Conservation (phyloP, 2,329 filamentous ascomycete genomes). For the Juglanconis sp. region DNA sequence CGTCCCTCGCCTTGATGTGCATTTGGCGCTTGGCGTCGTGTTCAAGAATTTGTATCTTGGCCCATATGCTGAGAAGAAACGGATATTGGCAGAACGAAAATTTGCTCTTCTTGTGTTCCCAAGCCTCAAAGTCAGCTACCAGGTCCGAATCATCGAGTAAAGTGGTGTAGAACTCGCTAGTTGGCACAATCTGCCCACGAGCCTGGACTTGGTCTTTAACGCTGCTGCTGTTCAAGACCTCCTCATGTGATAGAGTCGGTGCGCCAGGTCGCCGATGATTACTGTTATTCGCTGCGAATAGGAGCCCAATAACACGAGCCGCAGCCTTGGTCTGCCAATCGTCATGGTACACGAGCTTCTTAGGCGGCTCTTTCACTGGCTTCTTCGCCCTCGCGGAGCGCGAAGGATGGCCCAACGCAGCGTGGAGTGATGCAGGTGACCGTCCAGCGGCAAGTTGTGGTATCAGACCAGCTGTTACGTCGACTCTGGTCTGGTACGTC, state of each 20-base stretch:
- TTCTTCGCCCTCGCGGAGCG: slow-evolving; percentile 44
- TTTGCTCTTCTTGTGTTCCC: slow-evolving; percentile 71
- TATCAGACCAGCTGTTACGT: slow-evolving; percentile 65
- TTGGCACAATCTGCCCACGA: slow-evolving; percentile 68
- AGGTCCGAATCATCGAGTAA: slow-evolving; percentile 84
- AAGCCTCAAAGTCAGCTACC: slow-evolving; percentile 80
- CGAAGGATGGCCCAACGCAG: slow-evolving; percentile 61
- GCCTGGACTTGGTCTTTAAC: slow-evolving; percentile 40
- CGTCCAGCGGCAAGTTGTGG: slow-evolving; percentile 68
- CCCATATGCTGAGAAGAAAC: slow-evolving; percentile 86
- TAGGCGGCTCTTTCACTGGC: slow-evolving; percentile 47
- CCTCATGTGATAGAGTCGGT: slow-evolving; percentile 15
- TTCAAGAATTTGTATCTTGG: slow-evolving; percentile 87
- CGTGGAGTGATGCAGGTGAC: slow-evolving; percentile 69
- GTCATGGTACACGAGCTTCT: slow-evolving; percentile 65
- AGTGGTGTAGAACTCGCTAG: slow-evolving; percentile 84
- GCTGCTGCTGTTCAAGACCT: slow-evolving; percentile 32
- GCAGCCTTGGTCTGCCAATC: slow-evolving; percentile 89
- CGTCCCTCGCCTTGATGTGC: slow-evolving; percentile 82
- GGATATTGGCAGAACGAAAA: slow-evolving; percentile 93
- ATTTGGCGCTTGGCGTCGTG: slow-evolving; percentile 86
- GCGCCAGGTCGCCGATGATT: slow-evolving; percentile 34
- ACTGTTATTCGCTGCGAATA: slow-evolving; percentile 73
- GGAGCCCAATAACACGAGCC: slow-evolving; percentile 72
- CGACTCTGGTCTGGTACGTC: slow-evolving; percentile 55